Percentiles rank a stretch among this genome's conserved stretches.
Evolutionary conservation across 768 basidiomycete genomes (phyloP).

Genomic region (Mycena floridula): DNA sequence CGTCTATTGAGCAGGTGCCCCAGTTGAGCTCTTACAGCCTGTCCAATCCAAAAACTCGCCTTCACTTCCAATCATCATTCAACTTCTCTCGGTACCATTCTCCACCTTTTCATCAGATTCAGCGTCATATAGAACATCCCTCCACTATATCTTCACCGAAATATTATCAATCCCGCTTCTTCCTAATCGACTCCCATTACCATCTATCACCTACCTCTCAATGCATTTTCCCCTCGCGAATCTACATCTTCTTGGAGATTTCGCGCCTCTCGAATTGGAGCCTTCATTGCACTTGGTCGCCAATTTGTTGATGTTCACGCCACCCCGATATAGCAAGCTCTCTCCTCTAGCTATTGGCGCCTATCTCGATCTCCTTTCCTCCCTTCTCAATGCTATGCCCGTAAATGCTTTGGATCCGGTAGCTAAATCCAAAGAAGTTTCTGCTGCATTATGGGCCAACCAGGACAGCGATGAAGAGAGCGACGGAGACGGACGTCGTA

Average conservation of each 20-base stretch:
- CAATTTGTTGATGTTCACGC: constrained; percentile 61
- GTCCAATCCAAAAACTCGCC: too few species aligned
- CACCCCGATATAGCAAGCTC: constrained; percentile 53
- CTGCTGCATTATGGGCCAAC: constrained; percentile 29
- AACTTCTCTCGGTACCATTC: constrained; percentile 38
- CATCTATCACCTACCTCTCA: constrained; percentile 58
- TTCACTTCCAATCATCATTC: constrained; percentile 41
- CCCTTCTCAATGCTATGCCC: constrained; percentile 49
- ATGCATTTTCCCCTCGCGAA: constrained; percentile 49
- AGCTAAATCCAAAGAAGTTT: constrained; percentile 4
- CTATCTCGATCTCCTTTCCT: constrained; percentile 49
- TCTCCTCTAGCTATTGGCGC: constrained; percentile 35
- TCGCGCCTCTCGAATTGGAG: constrained; percentile 18
- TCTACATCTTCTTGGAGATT: constrained; percentile 24
- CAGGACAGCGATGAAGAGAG: constrained; percentile 35
- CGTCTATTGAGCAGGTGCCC: too few species aligned
- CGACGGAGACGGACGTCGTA: constrained; percentile 17
- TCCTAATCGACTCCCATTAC: constrained; percentile 65
- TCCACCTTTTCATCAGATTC: constrained; percentile 18
- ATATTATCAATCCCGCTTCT: constrained; percentile 74
- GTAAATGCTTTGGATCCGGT: constrained; percentile 42
- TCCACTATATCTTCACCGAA: constrained; percentile 38
- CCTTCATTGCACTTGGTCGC: constrained; percentile 59
- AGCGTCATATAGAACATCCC: constrained; percentile 22
- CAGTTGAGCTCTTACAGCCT: too few species aligned